These are phyloP conservation scores for Tuber indicum DNA, from an alignment of 495 filamentous ascomycete genomes.

Conservation along the genomic window DNA sequence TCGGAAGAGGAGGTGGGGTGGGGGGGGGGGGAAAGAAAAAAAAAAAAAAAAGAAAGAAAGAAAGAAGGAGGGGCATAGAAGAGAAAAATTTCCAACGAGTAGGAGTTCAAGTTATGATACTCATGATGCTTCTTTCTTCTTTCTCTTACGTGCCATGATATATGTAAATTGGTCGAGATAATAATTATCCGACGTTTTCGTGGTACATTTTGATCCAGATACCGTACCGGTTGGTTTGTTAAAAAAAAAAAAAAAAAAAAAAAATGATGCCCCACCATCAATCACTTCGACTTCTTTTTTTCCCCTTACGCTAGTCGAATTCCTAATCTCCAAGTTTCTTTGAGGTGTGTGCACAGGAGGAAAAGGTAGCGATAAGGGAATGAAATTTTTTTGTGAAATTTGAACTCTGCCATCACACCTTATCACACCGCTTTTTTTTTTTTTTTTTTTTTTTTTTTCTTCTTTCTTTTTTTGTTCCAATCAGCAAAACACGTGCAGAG, in stretches of 20 bases:
- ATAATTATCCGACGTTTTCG: background rate
- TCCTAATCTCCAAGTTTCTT: too few species aligned
- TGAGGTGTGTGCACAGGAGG: too few species aligned
- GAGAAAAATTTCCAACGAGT: background rate
- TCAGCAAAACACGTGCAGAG: background rate
- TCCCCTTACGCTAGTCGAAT: background rate
- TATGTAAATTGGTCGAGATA: background rate
- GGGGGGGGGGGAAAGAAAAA: too few species aligned
- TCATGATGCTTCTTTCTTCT: background rate
- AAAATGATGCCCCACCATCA: too few species aligned
- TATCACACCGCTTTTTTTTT: background rate
- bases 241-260: too few species aligned
- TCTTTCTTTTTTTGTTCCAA: background rate
- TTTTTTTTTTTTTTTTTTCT: background rate
- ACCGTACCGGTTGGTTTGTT: too few species aligned
- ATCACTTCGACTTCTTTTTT: background rate
- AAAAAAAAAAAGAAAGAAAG: too few species aligned
- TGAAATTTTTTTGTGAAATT: background rate
- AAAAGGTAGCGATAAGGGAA: background rate
- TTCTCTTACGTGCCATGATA: background rate
- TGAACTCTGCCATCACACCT: background rate
- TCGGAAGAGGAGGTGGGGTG: too few species aligned
- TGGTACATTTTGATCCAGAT: background rate
- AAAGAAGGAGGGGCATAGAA: background rate
- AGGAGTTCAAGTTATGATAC: background rate